Percentiles rank a stretch among this genome's conserved stretches.
Conservation (phyloP, 179 eudicot genomes). For the Silene coronaria region DNA sequence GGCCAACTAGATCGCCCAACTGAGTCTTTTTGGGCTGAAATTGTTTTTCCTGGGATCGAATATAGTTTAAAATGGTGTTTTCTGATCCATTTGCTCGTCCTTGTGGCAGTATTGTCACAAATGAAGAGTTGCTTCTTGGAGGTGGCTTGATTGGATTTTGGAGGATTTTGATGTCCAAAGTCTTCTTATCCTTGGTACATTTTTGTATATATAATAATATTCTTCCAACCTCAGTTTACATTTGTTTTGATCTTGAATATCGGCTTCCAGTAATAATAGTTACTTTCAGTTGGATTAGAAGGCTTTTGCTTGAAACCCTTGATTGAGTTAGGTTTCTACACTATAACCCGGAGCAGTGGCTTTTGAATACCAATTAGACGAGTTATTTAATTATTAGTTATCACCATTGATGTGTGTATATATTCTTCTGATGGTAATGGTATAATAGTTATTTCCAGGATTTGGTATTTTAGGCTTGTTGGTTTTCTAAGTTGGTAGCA, state of each 20-base stretch:
- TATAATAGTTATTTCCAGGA: too few species aligned
- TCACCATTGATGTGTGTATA: not conserved
- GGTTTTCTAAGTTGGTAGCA: too few species aligned
- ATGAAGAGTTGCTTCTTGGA: constrained; percentile 17
- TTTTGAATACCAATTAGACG: constrained; percentile 4
- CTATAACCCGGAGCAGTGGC: not conserved
- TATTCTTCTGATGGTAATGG: not conserved
- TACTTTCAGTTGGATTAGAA: constrained; percentile 18
- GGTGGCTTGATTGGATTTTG: constrained; percentile 19
- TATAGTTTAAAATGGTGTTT: not conserved
- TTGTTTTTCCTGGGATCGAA: constrained; percentile 15
- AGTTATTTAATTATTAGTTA: not conserved
- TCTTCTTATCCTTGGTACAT: constrained; percentile 20
- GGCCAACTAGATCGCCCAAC: not conserved
- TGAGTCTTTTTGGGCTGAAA: constrained; percentile 1
- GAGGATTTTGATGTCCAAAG: constrained; percentile 16
- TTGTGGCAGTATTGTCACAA: not conserved
- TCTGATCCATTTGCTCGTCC: constrained; percentile 9
- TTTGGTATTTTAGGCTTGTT: too few species aligned
- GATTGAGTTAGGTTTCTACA: not conserved
- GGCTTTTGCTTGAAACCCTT: not conserved
- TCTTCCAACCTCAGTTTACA: constrained; percentile 20
- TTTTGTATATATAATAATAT: constrained; percentile 24
- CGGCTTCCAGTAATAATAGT: constrained; percentile 20
- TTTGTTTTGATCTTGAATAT: constrained; percentile 12